Conservation (phyloP, 2,329 filamentous ascomycete species). For the Pseudogymnoascus sp. region DNA sequence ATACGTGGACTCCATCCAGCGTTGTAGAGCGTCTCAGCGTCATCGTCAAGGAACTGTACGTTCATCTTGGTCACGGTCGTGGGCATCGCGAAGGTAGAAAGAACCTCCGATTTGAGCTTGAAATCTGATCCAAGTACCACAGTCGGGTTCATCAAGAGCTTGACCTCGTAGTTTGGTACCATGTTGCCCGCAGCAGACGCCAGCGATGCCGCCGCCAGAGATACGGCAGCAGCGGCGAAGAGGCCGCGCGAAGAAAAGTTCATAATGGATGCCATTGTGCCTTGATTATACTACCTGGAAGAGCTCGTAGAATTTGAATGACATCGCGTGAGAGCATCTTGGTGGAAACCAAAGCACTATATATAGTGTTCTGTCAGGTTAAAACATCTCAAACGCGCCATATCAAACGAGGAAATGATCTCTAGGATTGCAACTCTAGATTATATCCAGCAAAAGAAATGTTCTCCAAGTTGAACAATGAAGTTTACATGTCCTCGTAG, state of each 20-base stretch:
- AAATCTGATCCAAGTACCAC: slow-evolving; percentile 25
- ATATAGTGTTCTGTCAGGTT: not conserved
- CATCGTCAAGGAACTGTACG: slow-evolving; percentile 32
- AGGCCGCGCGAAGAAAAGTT: not conserved
- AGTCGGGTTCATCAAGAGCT: slow-evolving; percentile 27
- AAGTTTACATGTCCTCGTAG: not conserved
- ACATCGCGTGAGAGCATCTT: not conserved
- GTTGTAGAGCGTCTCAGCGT: slow-evolving; percentile 26
- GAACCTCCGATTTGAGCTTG: slow-evolving; percentile 26
- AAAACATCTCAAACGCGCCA: not conserved
- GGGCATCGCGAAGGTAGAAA: slow-evolving; percentile 26
- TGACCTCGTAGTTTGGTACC: slow-evolving; percentile 29
- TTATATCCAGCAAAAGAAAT: not conserved
- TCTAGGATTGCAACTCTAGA: not conserved
- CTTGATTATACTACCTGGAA: not conserved
- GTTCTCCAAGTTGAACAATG: not conserved
- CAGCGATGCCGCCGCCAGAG: not conserved
- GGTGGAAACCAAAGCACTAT: not conserved
- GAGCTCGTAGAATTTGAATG: not conserved
- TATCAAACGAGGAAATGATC: slow-evolving; percentile 4
- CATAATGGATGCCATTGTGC: not conserved
- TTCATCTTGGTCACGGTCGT: slow-evolving; percentile 29
- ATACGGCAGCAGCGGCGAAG: not conserved
- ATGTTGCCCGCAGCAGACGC: slow-evolving; percentile 14
- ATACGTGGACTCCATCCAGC: slow-evolving; percentile 31